A percentile compares a stretch with the other conserved stretches of the same genome.
These are phyloP conservation scores for Paramecium octaurelia DNA, from an alignment of 73 alveolate genomes.

Conservation along the genomic window DNA sequence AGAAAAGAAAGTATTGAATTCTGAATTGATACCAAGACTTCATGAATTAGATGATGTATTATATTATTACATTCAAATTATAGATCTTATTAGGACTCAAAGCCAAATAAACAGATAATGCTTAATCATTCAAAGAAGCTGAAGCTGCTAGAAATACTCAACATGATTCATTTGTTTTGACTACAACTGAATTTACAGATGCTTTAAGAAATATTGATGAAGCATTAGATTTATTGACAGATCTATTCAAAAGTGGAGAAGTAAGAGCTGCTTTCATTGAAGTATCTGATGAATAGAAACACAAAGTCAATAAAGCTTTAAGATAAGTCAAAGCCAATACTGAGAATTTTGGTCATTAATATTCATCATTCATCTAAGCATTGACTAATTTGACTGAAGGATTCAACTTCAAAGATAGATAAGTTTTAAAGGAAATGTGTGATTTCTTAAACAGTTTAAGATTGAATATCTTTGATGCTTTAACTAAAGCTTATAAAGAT, in stretches of 20 bases:
- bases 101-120: conserved; percentile 23
- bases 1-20: conserved; percentile 39
- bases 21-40: neutral
- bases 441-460: conserved; percentile 40
- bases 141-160: conserved; percentile 22
- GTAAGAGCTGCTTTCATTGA: conserved; percentile 49
- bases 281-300: conserved; percentile 8
- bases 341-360: conserved; percentile 28
- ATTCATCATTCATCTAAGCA: conserved; percentile 33
- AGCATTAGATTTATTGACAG: conserved; percentile 3
- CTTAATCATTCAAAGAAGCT: neutral
- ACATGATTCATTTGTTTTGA: neutral
- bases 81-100: conserved; percentile 24
- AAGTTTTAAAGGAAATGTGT: conserved; percentile 39
- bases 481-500: conserved; percentile 39
- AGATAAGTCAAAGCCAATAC: conserved; percentile 41
- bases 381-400: conserved; percentile 36
- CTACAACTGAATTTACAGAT: conserved; percentile 43
- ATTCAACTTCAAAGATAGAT: conserved; percentile 37
- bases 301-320: neutral
- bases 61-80: neutral
- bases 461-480: conserved; percentile 21
- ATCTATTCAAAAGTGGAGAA: conserved; percentile 29
- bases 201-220: conserved; percentile 48
- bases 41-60: conserved; percentile 3